These are phyloP conservation scores for Sordaria brevicollis DNA, from an alignment of 495 filamentous ascomycete genomes.

Conservation along the genomic window DNA sequence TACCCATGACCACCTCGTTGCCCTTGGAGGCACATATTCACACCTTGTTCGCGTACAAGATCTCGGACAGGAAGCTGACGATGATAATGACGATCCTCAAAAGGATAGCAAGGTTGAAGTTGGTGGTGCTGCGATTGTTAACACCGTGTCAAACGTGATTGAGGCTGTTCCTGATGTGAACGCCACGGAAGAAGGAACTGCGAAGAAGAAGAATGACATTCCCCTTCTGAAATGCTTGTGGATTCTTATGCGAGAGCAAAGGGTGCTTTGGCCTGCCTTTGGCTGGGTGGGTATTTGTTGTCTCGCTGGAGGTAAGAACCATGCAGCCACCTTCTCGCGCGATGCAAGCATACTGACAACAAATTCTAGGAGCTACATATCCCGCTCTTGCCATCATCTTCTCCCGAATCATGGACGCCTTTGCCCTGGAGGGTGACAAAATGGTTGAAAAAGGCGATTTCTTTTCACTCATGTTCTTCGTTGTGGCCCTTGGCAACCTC, in stretches of 20 bases:
- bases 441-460: conserved; percentile 30
- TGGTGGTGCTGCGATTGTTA: conserved; percentile 15
- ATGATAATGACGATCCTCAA: background rate
- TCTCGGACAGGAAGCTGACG: conserved; percentile 15
- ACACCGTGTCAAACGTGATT: conserved; percentile 20
- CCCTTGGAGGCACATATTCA: conserved; percentile 35
- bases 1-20: conserved; percentile 52
- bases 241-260: conserved; percentile 28
- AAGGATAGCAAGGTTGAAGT: conserved; percentile 16
- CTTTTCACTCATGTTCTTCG: conserved; percentile 46
- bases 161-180: conserved; percentile 9
- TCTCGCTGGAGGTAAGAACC: conserved; percentile 8
- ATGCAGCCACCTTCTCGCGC: background rate
- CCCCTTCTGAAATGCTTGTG: conserved; percentile 28
- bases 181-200: background rate
- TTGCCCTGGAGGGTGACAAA: conserved; percentile 11
- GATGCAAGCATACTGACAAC: background rate
- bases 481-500: conserved; percentile 35
- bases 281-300: conserved; percentile 13
- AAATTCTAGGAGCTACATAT: conserved; percentile 16
- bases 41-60: conserved; percentile 37
- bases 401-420: conserved; percentile 19
- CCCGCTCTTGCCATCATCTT: conserved; percentile 26
- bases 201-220: conserved; percentile 7
- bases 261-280: conserved; percentile 20